Evolutionary conservation across 257 asterid genomes (phyloP), one percentile per base, ranked within the genome.

Genomic region (Rauvolfia tetraphylla): DNA sequence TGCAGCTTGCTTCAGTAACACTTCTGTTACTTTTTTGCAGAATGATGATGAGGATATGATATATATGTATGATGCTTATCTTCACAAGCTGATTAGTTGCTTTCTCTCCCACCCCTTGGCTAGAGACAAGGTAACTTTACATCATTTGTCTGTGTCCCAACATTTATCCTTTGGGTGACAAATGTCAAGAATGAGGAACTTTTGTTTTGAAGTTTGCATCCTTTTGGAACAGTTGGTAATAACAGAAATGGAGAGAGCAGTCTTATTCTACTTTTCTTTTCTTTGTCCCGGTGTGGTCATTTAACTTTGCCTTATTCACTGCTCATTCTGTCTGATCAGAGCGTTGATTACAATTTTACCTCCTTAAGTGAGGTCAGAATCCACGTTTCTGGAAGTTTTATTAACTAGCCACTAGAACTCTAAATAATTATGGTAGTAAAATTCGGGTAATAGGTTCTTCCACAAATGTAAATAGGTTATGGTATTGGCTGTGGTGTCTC

Each of bases 21-120:
- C 31, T 65, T 65, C 7, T 22, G 42, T 79, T 78, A 34, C 75
- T 84, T 74, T 29, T 74, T 31, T 80, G 87, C 97, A 95, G 98
- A 91, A 91, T 72, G 97, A 95, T 56, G 98, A 91, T 36, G 99
- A 91, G 83, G 99, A 93, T 82, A 87, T 95, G 88, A 72, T 90
- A 81, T 95, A 89, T 79, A 88, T 93, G 91, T 95, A 90, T 86
- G 88, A 89, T 83, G 97, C 96, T 23, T 95, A 95, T 85, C 92
- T 91, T 76, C 98, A 95, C 88, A 95, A 95, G 87, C 84, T 84
- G 85, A 86, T 91, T 81, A 86, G 96, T 3, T 91, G 94, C 89
- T 91, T 95, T 82, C 90, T 95, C 78, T 91, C 99, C 62, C 90
- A 89, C 83, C 95, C 96, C 11, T 91, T 93, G 79, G 96, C 91